Percentiles rank a stretch among this genome's conserved stretches.
These are phyloP conservation scores for Cryoendolithus antarcticus DNA, from an alignment of 2,329 filamentous ascomycete genomes.

Conservation along the genomic window DNA sequence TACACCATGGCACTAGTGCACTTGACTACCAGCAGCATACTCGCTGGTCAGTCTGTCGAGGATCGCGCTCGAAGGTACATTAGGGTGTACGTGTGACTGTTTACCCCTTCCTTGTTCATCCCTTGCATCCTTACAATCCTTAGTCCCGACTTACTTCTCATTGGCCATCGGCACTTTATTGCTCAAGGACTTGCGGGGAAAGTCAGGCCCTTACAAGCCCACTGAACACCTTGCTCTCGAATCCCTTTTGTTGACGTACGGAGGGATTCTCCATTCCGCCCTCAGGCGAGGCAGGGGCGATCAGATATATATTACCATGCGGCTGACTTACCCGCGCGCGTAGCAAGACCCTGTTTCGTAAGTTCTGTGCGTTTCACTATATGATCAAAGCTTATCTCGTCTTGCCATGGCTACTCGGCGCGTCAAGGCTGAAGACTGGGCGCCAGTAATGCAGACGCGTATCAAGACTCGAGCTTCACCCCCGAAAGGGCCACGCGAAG, in stretches of 20 bases:
- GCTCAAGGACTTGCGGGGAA: neutral
- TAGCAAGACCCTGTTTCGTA: neutral
- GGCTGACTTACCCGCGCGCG: neutral
- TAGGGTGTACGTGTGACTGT: too few species aligned
- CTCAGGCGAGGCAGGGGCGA: neutral
- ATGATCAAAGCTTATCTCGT: too few species aligned
- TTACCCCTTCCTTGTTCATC: neutral
- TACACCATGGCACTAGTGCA: too few species aligned
- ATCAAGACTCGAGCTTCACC: constrained; percentile 5
- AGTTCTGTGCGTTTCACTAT: neutral
- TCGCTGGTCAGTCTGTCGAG: too few species aligned
- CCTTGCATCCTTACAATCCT: neutral
- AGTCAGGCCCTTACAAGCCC: neutral
- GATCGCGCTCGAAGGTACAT: too few species aligned
- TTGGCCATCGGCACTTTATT: neutral
- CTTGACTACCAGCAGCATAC: too few species aligned
- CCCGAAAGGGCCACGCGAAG: constrained; percentile 8
- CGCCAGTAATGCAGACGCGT: constrained; percentile 6
- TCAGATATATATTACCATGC: neutral
- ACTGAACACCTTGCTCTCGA: too few species aligned
- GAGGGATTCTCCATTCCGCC: neutral
- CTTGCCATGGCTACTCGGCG: constrained; percentile 7
- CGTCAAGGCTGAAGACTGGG: constrained; percentile 9
- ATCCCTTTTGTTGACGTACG: neutral
- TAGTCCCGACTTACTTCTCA: neutral